A percentile compares a stretch with the other conserved stretches of the same genome.
Conservation (phyloP, 495 filamentous ascomycete species). For the Hypomontagnella monticulosa region DNA sequence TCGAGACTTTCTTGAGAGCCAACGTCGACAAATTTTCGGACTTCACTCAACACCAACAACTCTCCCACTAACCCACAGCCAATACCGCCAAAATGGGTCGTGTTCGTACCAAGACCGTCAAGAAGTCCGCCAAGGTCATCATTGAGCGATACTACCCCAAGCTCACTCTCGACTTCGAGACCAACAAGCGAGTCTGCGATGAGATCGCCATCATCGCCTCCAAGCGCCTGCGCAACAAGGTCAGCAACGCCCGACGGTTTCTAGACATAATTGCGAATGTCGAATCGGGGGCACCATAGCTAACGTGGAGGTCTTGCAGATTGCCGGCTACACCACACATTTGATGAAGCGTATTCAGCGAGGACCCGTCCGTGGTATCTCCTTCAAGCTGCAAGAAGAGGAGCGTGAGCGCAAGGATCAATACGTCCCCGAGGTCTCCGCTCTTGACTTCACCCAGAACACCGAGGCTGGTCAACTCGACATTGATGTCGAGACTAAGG, state of each 20-base stretch:
- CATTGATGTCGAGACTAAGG: conserved; percentile 96
- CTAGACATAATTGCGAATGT: background rate
- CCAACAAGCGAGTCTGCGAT: conserved; percentile 99
- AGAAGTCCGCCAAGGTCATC: conserved; percentile 99
- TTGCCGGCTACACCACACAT: conserved; percentile 98
- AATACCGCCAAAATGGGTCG: conserved; percentile 90
- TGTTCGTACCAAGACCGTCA: conserved; percentile 98
- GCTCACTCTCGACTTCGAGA: conserved; percentile 99
- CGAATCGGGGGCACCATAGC: background rate
- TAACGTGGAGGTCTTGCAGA: conserved; percentile 48
- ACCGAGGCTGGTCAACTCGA: conserved; percentile 92
- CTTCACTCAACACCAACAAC: conserved; percentile 29
- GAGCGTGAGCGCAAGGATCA: conserved; percentile 99
- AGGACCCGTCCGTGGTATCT: conserved; percentile 98
- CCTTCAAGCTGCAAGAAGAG: conserved; percentile 99
- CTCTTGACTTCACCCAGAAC: conserved; percentile 94
- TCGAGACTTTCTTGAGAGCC: conserved; percentile 13
- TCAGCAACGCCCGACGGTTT: conserved; percentile 45
- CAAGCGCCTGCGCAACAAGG: conserved; percentile 99
- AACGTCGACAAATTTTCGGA: conserved; percentile 17
- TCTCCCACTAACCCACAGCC: conserved; percentile 40
- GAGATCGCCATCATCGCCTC: conserved; percentile 99
- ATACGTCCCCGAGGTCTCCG: conserved; percentile 98
- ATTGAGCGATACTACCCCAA: conserved; percentile 99
- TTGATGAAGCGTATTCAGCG: conserved; percentile 99